Evolutionary conservation across 768 basidiomycete species (phyloP).

Genomic region (Panus rudis): DNA sequence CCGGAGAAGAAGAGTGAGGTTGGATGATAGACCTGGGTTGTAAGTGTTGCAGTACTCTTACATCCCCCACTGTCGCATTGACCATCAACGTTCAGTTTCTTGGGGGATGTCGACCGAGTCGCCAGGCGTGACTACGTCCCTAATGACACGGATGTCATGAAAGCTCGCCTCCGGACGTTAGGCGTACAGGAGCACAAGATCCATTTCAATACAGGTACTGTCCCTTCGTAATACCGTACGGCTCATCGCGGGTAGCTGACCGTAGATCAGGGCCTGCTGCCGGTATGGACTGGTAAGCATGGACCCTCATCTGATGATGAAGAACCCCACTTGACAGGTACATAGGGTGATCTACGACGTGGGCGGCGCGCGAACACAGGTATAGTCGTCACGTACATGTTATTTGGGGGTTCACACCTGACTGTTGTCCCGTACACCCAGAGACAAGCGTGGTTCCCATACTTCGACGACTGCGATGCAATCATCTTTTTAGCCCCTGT

Average conservation of each 20-base stretch:
- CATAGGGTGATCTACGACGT: constrained; percentile 57
- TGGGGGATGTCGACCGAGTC: constrained; percentile 65
- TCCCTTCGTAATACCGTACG: constrained; percentile 2
- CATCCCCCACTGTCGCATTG: neutral
- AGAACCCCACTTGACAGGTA: neutral
- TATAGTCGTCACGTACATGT: constrained; percentile 17
- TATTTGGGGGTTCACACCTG: neutral
- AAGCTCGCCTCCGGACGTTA: constrained; percentile 72
- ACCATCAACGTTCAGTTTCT: constrained; percentile 39
- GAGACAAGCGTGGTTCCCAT: constrained; percentile 68
- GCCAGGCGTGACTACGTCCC: constrained; percentile 57
- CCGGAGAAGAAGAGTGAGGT: constrained; percentile 36
- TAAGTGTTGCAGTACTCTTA: constrained; percentile 31
- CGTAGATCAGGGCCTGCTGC: constrained; percentile 31
- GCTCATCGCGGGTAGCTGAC: neutral
- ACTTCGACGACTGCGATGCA: constrained; percentile 78
- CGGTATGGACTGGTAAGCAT: constrained; percentile 58
- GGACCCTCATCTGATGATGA: neutral
- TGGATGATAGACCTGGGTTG: constrained; percentile 75
- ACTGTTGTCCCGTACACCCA: neutral
- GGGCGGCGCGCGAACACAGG: constrained; percentile 68
- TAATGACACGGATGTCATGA: constrained; percentile 68
- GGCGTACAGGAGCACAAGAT: constrained; percentile 74
- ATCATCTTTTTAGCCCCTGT: constrained; percentile 82
- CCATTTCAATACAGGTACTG: constrained; percentile 58